A percentile compares a stretch with the other conserved stretches of the same genome.
phyloP scores from a whole-genome alignment of 345 rosid genomes.

The Eucalyptus cloeziana region DNA sequence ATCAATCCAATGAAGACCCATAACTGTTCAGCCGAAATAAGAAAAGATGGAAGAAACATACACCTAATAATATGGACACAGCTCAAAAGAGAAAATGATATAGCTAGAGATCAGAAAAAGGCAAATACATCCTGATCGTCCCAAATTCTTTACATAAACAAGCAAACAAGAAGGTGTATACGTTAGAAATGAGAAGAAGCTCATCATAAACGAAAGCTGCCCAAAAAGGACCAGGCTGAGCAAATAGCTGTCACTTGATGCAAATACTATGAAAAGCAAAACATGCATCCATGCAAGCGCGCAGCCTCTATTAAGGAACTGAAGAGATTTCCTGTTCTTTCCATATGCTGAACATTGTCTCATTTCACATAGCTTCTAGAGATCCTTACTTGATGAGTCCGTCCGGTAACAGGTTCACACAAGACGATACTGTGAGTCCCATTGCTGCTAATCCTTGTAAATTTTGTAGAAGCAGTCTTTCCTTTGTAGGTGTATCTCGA shows the following conservation, averaged over 20 bases:
- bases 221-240: background rate
- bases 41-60: background rate
- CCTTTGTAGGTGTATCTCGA: constrained; percentile 35
- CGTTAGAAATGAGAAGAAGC: background rate
- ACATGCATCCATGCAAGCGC: background rate
- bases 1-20: background rate
- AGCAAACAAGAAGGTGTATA: background rate
- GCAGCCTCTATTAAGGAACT: background rate
- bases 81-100: background rate
- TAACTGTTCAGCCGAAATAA: background rate
- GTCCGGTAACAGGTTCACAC: constrained; percentile 85
- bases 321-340: background rate
- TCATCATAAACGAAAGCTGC: background rate
- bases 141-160: background rate
- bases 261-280: background rate
- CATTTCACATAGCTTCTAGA: background rate
- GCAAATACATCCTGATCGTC: background rate
- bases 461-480: constrained; percentile 77
- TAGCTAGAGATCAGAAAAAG: background rate
- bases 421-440: constrained; percentile 77
- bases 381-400: constrained; percentile 86
- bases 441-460: constrained; percentile 66
- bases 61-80: background rate
- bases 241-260: background rate
- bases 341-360: background rate